Evolutionary conservation across 2,329 filamentous ascomycete species (phyloP), one percentile per base, ranked within the genome.

Genomic region (Cytospora piceicola): DNA sequence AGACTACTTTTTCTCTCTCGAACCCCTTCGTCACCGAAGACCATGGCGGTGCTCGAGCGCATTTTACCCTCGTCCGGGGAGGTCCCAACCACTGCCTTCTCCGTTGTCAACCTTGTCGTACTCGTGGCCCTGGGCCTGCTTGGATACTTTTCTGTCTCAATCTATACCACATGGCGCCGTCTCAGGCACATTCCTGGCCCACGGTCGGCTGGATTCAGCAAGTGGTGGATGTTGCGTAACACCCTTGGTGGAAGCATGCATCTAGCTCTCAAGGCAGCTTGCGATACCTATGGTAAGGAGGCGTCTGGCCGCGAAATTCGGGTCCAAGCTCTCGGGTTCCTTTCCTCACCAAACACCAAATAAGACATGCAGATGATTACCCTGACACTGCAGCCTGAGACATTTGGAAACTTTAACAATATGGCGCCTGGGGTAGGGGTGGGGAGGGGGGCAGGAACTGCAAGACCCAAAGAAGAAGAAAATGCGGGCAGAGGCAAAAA

Each of bases 161-260:
- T 68, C n/a, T 64, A 69, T 30, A 51, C 53, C 29, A 64, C 69
- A 62, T 73, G 71, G 71, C 65, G 69, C 36, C 72, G 72, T 24
- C 67, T 73, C 63, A 69, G 68, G 66, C 69, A 73, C 57, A 70
- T 73, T 46, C 71, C 72, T n/a, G 72, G 72, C 8, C 72, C 72
- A 34, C 68, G 64, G 5, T 65, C 68, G 29, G 69, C 69, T 22
- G 70, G 68, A 36, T 58, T 73, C 34, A 72, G 69, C 69, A 73
- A 71, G 63, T 72, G 69, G 72, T 73, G 72, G 72, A 70, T 73
- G 71, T 64, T 73, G 69, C 71, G 71, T 68, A 71, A 72, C 69
- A 71, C 71, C n/a, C 61, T 73, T 57, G 61, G 68, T 42, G 72
- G 72, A 24, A 66, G 64, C 62, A 69, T 73, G 72, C 70, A 72